A percentile compares a stretch with the other conserved stretches of the same genome.
Conservation (phyloP, 495 filamentous ascomycete species). For the Bathelium albidoporum region DNA sequence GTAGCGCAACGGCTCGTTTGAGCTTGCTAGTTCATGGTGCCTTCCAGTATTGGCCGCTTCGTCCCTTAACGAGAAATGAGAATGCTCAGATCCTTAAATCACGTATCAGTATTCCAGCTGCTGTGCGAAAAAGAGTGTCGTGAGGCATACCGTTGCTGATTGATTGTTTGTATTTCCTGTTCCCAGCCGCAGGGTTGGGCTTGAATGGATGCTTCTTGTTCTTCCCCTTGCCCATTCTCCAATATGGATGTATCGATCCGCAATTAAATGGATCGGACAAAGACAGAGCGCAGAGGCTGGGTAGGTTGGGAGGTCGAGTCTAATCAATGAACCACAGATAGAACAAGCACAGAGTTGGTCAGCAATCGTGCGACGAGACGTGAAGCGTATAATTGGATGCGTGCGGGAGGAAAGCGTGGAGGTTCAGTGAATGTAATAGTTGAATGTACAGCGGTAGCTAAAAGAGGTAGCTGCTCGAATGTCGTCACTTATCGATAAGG, state of each 20-base stretch:
- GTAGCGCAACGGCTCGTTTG: slow-evolving; percentile 33
- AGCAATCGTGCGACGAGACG: too few species aligned
- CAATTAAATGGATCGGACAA: background rate
- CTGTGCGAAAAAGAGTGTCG: background rate
- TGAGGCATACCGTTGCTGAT: background rate
- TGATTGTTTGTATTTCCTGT: too few species aligned
- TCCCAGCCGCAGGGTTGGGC: background rate
- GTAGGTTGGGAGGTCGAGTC: too few species aligned
- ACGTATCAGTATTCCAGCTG: background rate
- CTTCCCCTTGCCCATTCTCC: background rate
- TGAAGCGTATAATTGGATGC: too few species aligned
- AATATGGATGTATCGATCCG: background rate
- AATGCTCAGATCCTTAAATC: slow-evolving; percentile 18
- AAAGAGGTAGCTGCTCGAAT: too few species aligned
- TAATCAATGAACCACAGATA: too few species aligned
- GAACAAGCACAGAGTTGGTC: too few species aligned
- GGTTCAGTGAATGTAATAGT: background rate
- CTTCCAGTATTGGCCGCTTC: slow-evolving; percentile 68
- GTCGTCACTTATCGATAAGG: slow-evolving; percentile 6
- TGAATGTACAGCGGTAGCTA: too few species aligned
- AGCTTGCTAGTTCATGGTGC: slow-evolving; percentile 29
- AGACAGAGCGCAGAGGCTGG: background rate
- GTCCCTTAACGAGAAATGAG: slow-evolving; percentile 55
- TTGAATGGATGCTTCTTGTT: background rate
- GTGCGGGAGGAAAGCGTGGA: too few species aligned